Evolutionary conservation across 2,329 filamentous ascomycete species (phyloP).

Genomic region (Pseudocercospora pini-densiflorae): DNA sequence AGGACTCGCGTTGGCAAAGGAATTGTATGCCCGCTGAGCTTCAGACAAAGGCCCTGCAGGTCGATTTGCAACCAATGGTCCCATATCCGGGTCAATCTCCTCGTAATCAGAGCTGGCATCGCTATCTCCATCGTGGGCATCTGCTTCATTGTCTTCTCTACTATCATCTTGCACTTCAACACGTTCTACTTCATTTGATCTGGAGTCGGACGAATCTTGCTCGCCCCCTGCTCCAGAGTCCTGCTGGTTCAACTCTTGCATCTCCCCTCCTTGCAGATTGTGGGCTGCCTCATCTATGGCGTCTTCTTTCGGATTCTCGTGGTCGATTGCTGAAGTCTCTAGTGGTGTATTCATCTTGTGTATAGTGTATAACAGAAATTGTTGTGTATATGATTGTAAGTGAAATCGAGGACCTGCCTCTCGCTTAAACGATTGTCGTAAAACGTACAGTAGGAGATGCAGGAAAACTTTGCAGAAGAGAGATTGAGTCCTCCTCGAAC

Average conservation of each 20-base stretch:
- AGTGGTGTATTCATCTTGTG: background rate
- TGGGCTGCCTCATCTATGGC: background rate
- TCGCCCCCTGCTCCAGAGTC: background rate
- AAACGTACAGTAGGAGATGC: background rate
- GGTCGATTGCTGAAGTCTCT: background rate
- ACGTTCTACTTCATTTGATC: background rate
- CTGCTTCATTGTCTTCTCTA: background rate
- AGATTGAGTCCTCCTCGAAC: background rate
- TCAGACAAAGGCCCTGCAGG: background rate
- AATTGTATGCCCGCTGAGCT: background rate
- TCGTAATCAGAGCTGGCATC: background rate
- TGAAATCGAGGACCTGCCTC: conserved; percentile 6
- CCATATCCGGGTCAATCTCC: background rate
- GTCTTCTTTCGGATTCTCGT: background rate
- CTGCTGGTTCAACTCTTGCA: background rate
- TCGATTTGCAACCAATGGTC: background rate
- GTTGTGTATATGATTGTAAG: background rate
- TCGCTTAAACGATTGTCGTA: background rate
- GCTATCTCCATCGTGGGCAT: background rate
- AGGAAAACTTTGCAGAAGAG: background rate
- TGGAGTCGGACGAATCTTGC: background rate
- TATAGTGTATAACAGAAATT: background rate
- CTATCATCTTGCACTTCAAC: background rate
- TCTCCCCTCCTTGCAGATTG: background rate
- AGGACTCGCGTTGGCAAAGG: background rate